A percentile compares a stretch with the other conserved stretches of the same genome.
Evolutionary conservation across 2,329 filamentous ascomycete species (phyloP).

Genomic region (Fusarium sp.): DNA sequence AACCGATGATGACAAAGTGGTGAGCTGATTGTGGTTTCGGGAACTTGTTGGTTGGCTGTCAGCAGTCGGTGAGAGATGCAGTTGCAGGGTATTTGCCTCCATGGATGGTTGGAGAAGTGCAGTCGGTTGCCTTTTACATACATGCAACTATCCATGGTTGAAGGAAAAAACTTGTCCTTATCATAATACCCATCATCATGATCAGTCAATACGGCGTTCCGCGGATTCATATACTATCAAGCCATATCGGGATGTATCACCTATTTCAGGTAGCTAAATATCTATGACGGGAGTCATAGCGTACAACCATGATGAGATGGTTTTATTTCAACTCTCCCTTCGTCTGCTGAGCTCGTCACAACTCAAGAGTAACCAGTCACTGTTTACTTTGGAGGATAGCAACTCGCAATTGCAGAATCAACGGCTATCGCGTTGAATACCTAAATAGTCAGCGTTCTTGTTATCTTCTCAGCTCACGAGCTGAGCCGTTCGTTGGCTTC

Average conservation of each 20-base stretch:
- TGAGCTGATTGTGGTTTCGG: conserved; percentile 34
- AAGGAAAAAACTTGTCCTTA: conserved; percentile 17
- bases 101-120: neutral
- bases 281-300: conserved; percentile 25
- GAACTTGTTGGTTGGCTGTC: conserved; percentile 32
- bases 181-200: conserved; percentile 5
- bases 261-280: neutral
- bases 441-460: neutral
- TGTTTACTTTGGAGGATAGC: neutral
- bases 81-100: conserved; percentile 16
- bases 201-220: neutral
- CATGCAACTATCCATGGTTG: neutral
- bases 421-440: conserved; percentile 10
- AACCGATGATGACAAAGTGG: conserved; percentile 13
- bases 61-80: conserved; percentile 23
- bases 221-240: neutral
- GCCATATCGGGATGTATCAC: neutral
- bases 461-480: neutral
- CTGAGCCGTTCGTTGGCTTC: neutral
- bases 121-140: conserved; percentile 1
- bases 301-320: conserved; percentile 15
- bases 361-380: neutral
- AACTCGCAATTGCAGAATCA: neutral
- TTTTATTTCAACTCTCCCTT: neutral
- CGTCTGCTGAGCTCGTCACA: neutral